Percentiles rank a stretch among this genome's conserved stretches.
Conservation (phyloP, 164 flowering plant species). For the Malania oleifera region DNA sequence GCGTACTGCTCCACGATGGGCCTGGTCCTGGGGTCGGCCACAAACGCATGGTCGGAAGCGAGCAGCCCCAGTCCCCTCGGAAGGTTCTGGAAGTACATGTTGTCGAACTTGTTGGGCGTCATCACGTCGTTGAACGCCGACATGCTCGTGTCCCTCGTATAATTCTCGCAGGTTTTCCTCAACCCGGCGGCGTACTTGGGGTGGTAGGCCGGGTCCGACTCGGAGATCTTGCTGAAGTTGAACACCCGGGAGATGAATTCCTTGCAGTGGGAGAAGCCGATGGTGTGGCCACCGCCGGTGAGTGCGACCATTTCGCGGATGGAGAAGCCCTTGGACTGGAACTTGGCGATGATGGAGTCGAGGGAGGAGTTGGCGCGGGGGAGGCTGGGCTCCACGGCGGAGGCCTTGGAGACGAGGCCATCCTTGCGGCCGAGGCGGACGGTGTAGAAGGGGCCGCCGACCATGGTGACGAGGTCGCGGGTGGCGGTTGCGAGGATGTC, state of each 20-base stretch:
- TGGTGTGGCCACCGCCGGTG: constrained; percentile 1
- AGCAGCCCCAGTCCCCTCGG: constrained; percentile 4
- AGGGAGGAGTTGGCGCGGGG: not conserved
- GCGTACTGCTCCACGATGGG: not conserved
- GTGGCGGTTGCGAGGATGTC: constrained; percentile 1
- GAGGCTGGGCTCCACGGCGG: not conserved
- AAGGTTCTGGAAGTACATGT: constrained; percentile 1
- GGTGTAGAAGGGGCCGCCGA: not conserved
- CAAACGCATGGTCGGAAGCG: not conserved
- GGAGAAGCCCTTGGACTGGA: not conserved
- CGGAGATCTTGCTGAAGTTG: not conserved
- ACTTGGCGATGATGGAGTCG: not conserved
- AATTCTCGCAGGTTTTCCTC: not conserved
- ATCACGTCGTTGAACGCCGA: constrained; percentile 1
- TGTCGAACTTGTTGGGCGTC: constrained; percentile 2
- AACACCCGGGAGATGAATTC: not conserved
- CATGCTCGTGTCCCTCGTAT: not conserved
- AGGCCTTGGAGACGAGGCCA: not conserved
- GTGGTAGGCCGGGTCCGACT: not conserved
- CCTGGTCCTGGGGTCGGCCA: not conserved
- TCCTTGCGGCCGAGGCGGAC: not conserved
- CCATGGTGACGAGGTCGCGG: constrained; percentile 4
- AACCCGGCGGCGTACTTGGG: not conserved
- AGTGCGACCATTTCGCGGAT: not conserved
- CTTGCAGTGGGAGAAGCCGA: constrained; percentile 5